Evolutionary conservation across 805 yeast genomes (phyloP).

Genomic region (Wickerhamiella bombiphila): DNA sequence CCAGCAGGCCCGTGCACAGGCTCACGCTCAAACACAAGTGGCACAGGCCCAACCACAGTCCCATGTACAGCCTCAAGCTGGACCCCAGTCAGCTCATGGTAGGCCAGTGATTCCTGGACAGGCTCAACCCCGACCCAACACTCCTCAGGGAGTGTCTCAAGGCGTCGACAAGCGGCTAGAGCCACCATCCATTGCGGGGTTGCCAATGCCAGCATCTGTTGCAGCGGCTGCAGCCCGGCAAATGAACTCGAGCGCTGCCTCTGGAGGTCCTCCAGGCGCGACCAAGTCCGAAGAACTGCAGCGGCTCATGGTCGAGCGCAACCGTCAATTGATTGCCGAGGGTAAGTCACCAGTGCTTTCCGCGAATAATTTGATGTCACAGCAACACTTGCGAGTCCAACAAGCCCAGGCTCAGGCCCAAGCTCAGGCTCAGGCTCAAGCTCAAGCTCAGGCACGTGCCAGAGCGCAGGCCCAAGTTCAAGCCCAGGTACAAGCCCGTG

Average conservation of each 20-base stretch:
- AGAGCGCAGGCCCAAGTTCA: conserved; percentile 12
- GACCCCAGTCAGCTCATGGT: not conserved
- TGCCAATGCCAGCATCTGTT: conserved; percentile 18
- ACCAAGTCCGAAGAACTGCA: conserved; percentile 16
- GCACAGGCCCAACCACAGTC: not conserved
- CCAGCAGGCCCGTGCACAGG: conserved; percentile 4
- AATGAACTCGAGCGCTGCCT: not conserved
- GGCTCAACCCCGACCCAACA: not conserved
- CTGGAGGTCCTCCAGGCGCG: not conserved
- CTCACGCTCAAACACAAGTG: not conserved
- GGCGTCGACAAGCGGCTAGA: not conserved
- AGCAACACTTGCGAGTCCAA: conserved; percentile 9
- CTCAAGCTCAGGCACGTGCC: not conserved
- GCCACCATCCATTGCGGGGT: conserved; percentile 17
- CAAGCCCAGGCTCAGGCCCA: conserved; percentile 2
- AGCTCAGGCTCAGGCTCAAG: conserved; percentile 6
- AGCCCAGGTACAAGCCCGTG: conserved; percentile 19
- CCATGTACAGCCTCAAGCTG: not conserved
- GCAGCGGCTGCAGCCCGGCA: conserved; percentile 18
- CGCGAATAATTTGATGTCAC: too few species aligned
- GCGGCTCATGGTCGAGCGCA: conserved; percentile 7
- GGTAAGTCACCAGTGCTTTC: too few species aligned
- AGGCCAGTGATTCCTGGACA: not conserved
- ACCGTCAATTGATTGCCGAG: conserved; percentile 1
- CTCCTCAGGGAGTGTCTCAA: conserved; percentile 2